Base-by-base conservation (phyloP, 768 basidiomycete genomes). In the Suillus tomentosus region DNA sequence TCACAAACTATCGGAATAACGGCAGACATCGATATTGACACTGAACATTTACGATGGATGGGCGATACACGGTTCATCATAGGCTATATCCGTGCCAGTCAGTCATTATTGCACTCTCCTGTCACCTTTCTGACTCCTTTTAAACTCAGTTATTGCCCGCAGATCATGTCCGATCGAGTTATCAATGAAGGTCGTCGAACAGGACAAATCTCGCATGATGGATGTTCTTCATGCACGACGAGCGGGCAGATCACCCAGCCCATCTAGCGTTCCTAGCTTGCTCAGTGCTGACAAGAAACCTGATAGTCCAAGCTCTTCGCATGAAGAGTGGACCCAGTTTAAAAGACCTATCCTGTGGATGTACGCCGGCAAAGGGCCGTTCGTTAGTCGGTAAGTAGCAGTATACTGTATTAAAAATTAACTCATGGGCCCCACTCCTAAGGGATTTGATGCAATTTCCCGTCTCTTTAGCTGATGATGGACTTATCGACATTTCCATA, bases 41-140 rank as follows among this genome's bases (percentile, higher is more conserved):
- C 94, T 2, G 94, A 95, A 65, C 79, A 92, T 69, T 75, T 95
- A 48, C 85, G 93, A 10, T 95, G 91, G 89, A 88, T 96, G 88
- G 94, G 94, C 11, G 90, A 89, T 70, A 79, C 82, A 14, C 88
- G 94, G 10, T 96, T 96, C 74, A 73, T 89, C 37, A 78, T 85
- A 64, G 94, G 94, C 10, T 85, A 86, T 71, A 71, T 95, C 3
- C 81, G 85, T 58, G 91, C 89, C 74, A 69, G 92, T 92, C 71
- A 66, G 86, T 58, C 72, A 8, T 24, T 39, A 19, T 10, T 15
- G 1, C 15, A 17, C 22, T 11, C 1, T 53, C 60, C 54, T 64
- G 64, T 53, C 31, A 42, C 48, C 39, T 42, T 42, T 43, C 48
- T 53, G 13, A 54, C 17, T 11, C 15, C 53, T 48, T 51, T 60